A percentile compares a stretch with the other conserved stretches of the same genome.
Conservation (phyloP, 2,329 filamentous ascomycete species). For the Aspergillus fructus region DNA sequence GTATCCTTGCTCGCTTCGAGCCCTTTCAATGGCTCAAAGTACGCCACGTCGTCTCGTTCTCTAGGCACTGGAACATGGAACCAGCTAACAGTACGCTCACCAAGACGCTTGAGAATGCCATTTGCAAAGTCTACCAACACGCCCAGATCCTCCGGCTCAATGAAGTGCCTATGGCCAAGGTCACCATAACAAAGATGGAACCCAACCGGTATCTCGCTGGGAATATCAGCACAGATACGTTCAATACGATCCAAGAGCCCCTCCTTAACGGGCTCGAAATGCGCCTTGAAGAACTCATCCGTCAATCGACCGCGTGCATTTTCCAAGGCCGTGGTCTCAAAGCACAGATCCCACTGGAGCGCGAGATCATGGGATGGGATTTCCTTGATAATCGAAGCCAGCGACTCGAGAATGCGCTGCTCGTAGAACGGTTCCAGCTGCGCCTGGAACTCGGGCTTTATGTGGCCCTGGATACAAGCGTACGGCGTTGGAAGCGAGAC, state of each 20-base stretch:
- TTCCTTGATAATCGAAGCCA: slow-evolving; percentile 24
- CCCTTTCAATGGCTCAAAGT: slow-evolving; percentile 39
- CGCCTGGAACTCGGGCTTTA: slow-evolving; percentile 22
- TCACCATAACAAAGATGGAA: slow-evolving; percentile 53
- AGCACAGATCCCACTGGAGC: slow-evolving; percentile 32
- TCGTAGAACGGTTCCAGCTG: slow-evolving; percentile 31
- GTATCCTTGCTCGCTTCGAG: slow-evolving; percentile 23
- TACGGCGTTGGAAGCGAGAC: slow-evolving; percentile 29
- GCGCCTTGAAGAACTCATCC: slow-evolving; percentile 29
- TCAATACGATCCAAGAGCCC: slow-evolving; percentile 3
- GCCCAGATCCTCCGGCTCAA: slow-evolving; percentile 41
- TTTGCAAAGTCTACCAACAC: slow-evolving; percentile 41
- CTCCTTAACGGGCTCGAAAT: slow-evolving; percentile 23
- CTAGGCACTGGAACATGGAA: slow-evolving; percentile 49
- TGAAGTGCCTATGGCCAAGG: slow-evolving; percentile 44
- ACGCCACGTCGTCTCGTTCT: slow-evolving; percentile 35
- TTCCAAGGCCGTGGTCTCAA: slow-evolving; percentile 28
- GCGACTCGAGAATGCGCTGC: slow-evolving; percentile 19
- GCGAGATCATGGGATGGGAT: slow-evolving; percentile 32
- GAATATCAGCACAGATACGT: slow-evolving; percentile 1
- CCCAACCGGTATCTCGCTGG: slow-evolving; percentile 40
- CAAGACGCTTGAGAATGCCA: slow-evolving; percentile 10
- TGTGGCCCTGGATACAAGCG: slow-evolving; percentile 16
- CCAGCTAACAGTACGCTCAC: slow-evolving; percentile 21
- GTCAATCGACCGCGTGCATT: slow-evolving; percentile 9